Conservation (phyloP, 139 green algal species). For the Picochlorum costavermella region DNA sequence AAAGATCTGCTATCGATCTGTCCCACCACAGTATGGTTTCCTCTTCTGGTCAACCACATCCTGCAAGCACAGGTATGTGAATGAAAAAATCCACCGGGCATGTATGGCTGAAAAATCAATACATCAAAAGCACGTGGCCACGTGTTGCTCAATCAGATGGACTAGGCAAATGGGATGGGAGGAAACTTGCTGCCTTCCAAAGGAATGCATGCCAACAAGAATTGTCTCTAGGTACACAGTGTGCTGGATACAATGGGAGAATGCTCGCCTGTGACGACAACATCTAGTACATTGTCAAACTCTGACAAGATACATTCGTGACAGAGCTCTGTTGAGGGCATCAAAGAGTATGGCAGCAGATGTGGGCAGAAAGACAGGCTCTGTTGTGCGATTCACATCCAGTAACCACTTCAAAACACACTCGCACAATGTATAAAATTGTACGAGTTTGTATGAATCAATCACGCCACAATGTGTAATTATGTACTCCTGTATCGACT, state of each 20-base stretch:
- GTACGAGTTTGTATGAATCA: no score
- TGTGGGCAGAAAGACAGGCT: slow-evolving; percentile 55
- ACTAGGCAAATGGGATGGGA: slow-evolving; percentile 34
- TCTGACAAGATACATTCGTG: slow-evolving; percentile 70
- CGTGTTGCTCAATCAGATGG: slow-evolving; percentile 38
- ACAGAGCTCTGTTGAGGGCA: slow-evolving; percentile 42
- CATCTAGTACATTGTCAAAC: slow-evolving; percentile 76
- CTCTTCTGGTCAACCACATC: no score
- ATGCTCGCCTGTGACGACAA: slow-evolving; percentile 48
- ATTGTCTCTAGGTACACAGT: slow-evolving; percentile 9
- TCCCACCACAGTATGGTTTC: no score
- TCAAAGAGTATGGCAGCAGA: slow-evolving; percentile 57
- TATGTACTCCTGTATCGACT: no score
- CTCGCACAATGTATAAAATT: no score
- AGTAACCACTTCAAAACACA: not conserved
- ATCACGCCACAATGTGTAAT: no score
- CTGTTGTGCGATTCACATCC: not conserved
- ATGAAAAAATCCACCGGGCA: no score
- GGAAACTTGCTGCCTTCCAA: not conserved
- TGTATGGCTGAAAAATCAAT: no score
- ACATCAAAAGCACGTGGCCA: slow-evolving; percentile 72
- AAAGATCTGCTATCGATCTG: no score
- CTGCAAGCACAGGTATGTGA: no score
- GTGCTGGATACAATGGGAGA: slow-evolving; percentile 71
- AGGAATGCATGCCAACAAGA: not conserved